These are phyloP conservation scores for Astraeus odoratus DNA, from an alignment of 768 basidiomycete genomes.

Conservation along the genomic window DNA sequence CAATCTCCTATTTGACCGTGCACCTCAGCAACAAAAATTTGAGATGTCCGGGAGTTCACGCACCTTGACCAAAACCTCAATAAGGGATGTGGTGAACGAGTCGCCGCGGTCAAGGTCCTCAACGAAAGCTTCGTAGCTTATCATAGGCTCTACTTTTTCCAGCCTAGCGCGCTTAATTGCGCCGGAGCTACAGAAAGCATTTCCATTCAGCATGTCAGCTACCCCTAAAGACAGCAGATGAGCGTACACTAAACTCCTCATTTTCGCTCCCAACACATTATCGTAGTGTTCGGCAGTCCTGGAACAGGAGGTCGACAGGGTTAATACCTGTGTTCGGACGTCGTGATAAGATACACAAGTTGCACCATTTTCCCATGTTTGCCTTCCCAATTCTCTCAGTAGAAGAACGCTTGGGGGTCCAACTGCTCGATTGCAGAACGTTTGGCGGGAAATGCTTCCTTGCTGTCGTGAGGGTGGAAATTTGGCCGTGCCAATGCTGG, in stretches of 20 bases:
- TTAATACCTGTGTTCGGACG: constrained; percentile 1
- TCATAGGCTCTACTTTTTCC: constrained; percentile 56
- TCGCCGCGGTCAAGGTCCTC: constrained; percentile 74
- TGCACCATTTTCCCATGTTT: constrained; percentile 70
- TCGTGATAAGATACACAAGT: constrained; percentile 5
- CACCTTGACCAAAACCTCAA: constrained; percentile 77
- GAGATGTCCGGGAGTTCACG: constrained; percentile 15
- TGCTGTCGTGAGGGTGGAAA: too few species aligned
- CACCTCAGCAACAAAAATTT: constrained; percentile 1
- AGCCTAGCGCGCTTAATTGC: constrained; percentile 63
- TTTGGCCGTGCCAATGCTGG: neutral
- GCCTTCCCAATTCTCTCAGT: constrained; percentile 1
- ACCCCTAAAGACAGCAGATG: neutral
- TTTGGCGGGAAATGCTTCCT: too few species aligned
- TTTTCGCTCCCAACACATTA: constrained; percentile 66
- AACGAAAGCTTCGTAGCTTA: constrained; percentile 71
- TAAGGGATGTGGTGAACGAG: constrained; percentile 67
- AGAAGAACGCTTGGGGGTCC: too few species aligned
- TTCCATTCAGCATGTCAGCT: constrained; percentile 2
- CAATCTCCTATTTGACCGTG: constrained; percentile 51
- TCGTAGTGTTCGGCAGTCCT: constrained; percentile 73
- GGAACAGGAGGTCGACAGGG: constrained; percentile 1
- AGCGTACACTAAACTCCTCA: constrained; percentile 72
- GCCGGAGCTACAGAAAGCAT: constrained; percentile 44
- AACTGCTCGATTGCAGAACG: too few species aligned